Conservation (phyloP, 2,329 filamentous ascomycete species). For the Fusarium nisikadoi region DNA sequence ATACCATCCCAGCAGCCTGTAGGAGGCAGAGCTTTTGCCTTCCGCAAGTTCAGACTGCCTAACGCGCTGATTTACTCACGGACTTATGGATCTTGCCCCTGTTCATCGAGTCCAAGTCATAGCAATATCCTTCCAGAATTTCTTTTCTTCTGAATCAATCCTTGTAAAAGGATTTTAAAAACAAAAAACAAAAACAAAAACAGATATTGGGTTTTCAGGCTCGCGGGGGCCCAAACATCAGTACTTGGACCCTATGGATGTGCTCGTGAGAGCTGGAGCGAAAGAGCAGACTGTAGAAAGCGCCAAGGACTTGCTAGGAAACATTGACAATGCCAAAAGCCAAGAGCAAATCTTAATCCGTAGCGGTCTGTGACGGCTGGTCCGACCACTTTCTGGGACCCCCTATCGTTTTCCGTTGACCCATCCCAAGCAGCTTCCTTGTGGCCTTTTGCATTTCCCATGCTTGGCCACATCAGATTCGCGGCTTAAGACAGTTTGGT, state of each 20-base stretch:
- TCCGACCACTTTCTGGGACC: conserved; percentile 18
- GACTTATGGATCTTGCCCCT: not conserved
- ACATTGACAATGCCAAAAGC: conserved; percentile 25
- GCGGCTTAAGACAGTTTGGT: conserved; percentile 34
- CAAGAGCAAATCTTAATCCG: conserved; percentile 20
- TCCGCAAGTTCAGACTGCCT: not conserved
- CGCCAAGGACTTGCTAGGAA: conserved; percentile 28
- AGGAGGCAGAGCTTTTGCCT: conserved; percentile 13
- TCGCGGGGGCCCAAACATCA: not conserved
- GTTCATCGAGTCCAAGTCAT: not conserved
- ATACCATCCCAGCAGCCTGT: conserved; percentile 8
- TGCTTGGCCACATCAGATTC: conserved; percentile 38
- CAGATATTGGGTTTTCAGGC: not conserved
- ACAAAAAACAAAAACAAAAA: no score
- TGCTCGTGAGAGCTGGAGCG: not conserved
- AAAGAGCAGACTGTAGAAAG: conserved; percentile 26
- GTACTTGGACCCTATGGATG: not conserved
- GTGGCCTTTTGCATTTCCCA: conserved; percentile 43
- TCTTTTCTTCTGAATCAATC: not conserved
- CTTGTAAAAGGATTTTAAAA: not conserved
- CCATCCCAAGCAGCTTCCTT: conserved; percentile 13
- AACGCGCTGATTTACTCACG: not conserved
- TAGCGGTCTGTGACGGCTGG: conserved; percentile 39
- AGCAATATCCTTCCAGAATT: not conserved
- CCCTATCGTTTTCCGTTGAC: conserved; percentile 16